Percentiles rank a stretch among this genome's conserved stretches.
These are phyloP conservation scores for Nigrospora oryzae DNA, from an alignment of 2,329 filamentous ascomycete species.

Conservation along the genomic window DNA sequence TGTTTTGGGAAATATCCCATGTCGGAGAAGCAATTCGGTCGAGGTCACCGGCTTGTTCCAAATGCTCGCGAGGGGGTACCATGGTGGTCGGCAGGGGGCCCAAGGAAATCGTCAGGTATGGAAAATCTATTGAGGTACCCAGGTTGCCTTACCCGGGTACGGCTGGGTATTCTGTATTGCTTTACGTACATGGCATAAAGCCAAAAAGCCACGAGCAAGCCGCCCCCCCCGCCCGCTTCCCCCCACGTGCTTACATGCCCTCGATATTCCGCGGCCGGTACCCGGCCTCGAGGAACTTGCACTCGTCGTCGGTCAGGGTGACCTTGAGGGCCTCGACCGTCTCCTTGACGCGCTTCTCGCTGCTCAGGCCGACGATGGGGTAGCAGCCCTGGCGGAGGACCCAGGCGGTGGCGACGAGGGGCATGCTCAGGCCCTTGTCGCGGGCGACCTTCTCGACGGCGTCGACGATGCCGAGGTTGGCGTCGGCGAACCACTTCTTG, in stretches of 20 bases:
- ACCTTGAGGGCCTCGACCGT: conserved; percentile 32
- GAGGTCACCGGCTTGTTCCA: too few species aligned
- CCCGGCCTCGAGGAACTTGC: conserved; percentile 42
- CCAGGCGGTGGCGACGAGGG: conserved; percentile 52
- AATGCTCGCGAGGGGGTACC: too few species aligned
- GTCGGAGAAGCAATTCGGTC: too few species aligned
- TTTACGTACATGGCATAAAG: too few species aligned
- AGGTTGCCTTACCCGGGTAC: too few species aligned
- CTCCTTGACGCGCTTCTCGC: conserved; percentile 44
- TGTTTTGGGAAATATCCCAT: too few species aligned
- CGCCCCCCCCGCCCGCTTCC: too few species aligned
- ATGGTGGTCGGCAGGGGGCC: too few species aligned
- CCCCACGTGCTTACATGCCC: conserved; percentile 11
- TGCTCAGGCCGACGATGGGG: conserved; percentile 47
- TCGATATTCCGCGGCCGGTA: conserved; percentile 38
- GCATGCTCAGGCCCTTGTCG: conserved; percentile 46
- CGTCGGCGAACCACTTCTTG: conserved; percentile 28
- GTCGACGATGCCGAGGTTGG: conserved; percentile 25
- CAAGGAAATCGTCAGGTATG: too few species aligned
- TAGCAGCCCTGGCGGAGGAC: conserved; percentile 33
- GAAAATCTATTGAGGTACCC: too few species aligned
- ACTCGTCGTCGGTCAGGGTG: conserved; percentile 43
- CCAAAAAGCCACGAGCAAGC: too few species aligned
- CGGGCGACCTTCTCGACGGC: conserved; percentile 14
- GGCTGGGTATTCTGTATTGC: too few species aligned